Evolutionary conservation across 2,329 filamentous ascomycete genomes (phyloP).

Genomic region (Venturia pyrina): DNA sequence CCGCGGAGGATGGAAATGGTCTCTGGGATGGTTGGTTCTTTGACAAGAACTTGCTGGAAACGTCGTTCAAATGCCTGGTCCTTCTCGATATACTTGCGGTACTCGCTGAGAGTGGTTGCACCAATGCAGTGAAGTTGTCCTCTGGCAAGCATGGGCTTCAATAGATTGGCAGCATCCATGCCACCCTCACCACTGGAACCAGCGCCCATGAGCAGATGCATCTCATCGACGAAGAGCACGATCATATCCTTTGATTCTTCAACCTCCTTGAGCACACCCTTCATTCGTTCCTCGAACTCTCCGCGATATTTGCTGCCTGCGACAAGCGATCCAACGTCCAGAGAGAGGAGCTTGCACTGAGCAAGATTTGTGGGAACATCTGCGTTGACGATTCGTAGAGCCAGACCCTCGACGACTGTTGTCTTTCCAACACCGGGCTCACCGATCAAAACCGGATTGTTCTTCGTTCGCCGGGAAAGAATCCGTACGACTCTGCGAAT

Average conservation of each 20-base stretch:
- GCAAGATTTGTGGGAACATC: slow-evolving; percentile 95
- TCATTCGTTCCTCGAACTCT: slow-evolving; percentile 99
- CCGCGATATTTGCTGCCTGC: slow-evolving; percentile 97
- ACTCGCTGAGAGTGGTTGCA: slow-evolving; percentile 88
- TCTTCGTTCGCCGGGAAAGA: slow-evolving; percentile 87
- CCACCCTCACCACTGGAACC: slow-evolving; percentile 90
- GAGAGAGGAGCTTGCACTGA: slow-evolving; percentile 83
- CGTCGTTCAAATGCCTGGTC: slow-evolving; percentile 95
- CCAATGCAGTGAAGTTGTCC: slow-evolving; percentile 97
- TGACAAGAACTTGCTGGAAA: slow-evolving; percentile 96
- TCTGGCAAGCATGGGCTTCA: slow-evolving; percentile 96
- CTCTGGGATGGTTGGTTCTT: slow-evolving; percentile 80
- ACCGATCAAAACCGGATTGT: slow-evolving; percentile 96
- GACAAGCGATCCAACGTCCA: slow-evolving; percentile 90
- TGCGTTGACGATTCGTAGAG: slow-evolving; percentile 88
- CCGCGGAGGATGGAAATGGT: slow-evolving; percentile 97
- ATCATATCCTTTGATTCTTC: slow-evolving; percentile 92
- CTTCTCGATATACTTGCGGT: slow-evolving; percentile 98
- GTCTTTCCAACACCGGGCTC: slow-evolving; percentile 98
- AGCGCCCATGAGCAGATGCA: slow-evolving; percentile 96
- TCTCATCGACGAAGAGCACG: slow-evolving; percentile 96
- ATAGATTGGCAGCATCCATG: slow-evolving; percentile 95
- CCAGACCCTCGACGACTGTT: slow-evolving; percentile 91
- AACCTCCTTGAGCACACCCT: slow-evolving; percentile 96
- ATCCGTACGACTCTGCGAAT: slow-evolving; percentile 88